phyloP scores from a whole-genome alignment of 2,329 filamentous ascomycete genomes.

The Colletotrichum abscissum region DNA sequence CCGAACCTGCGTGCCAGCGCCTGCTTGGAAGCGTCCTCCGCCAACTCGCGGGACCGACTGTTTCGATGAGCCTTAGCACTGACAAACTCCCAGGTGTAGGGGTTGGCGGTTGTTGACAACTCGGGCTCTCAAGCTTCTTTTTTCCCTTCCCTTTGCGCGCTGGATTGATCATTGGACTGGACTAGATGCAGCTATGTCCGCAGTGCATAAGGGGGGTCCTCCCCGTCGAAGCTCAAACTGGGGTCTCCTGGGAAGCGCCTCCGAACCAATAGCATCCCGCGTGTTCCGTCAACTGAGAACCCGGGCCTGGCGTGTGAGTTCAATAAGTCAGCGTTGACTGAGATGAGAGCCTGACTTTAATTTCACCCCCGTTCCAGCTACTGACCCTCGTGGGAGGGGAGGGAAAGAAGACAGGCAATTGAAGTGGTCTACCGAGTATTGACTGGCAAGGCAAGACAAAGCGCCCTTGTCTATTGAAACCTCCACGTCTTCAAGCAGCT shows the following conservation, averaged over 20 bases:
- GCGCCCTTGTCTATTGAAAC: neutral
- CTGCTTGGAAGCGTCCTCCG: slow-evolving; percentile 2
- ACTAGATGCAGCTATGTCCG: neutral
- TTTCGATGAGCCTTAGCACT: slow-evolving; percentile 1
- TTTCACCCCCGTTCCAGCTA: neutral
- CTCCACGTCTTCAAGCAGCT: neutral
- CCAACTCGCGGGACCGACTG: slow-evolving; percentile 4
- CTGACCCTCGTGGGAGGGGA: neutral
- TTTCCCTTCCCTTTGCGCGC: slow-evolving; percentile 2
- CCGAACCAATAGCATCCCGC: slow-evolving; percentile 21
- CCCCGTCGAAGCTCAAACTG: slow-evolving; percentile 5
- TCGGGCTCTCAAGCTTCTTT: slow-evolving; percentile 1
- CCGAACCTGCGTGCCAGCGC: slow-evolving; percentile 10
- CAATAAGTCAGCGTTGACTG: slow-evolving; percentile 28
- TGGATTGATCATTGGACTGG: slow-evolving; percentile 7
- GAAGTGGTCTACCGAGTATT: neutral
- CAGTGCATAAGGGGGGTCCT: slow-evolving; percentile 5
- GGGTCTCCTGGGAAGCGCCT: slow-evolving; percentile 8
- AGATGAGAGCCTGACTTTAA: slow-evolving; percentile 4
- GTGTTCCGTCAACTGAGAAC: slow-evolving; percentile 1
- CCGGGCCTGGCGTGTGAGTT: neutral
- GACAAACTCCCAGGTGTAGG: slow-evolving; percentile 1
- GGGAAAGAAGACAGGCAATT: neutral
- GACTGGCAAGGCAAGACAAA: slow-evolving; percentile 14
- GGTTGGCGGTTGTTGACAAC: neutral